Percentiles rank a stretch among this genome's conserved stretches.
These are phyloP conservation scores for Aspergillus japonicus DNA, from an alignment of 2,329 filamentous ascomycete species.

Conservation along the genomic window DNA sequence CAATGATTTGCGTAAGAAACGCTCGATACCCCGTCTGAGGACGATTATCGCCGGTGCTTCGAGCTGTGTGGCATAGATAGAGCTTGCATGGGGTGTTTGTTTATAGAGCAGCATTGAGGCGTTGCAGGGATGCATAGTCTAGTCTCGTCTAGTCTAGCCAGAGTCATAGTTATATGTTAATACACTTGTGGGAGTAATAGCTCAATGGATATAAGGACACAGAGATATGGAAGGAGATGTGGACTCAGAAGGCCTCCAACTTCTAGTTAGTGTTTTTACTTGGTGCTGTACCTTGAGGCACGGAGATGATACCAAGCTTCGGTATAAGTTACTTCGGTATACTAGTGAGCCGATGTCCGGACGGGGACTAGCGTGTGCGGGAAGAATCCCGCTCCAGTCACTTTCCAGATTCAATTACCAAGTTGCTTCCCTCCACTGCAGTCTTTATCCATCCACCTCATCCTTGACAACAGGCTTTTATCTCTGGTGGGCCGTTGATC, in stretches of 20 bases:
- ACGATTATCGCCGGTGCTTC: neutral
- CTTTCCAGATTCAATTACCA: neutral
- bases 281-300: neutral
- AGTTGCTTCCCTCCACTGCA: neutral
- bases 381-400: constrained; percentile 1
- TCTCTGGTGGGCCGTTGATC: too few species aligned
- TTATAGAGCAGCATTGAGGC: constrained; percentile 6
- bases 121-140: constrained; percentile 7
- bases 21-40: constrained; percentile 8
- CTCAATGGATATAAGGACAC: too few species aligned
- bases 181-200: neutral
- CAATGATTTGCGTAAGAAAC: neutral
- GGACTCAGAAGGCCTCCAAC: too few species aligned
- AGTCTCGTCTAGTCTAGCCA: too few species aligned
- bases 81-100: constrained; percentile 9
- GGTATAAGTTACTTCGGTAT: too few species aligned
- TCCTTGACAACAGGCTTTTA: too few species aligned
- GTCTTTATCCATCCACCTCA: too few species aligned
- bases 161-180: neutral
- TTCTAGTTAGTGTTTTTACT: too few species aligned
- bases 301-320: neutral
- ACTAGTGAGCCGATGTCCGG: neutral
- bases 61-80: neutral
- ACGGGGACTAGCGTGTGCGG: neutral
- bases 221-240: too few species aligned